Conservation (phyloP, 1,284 basidiomycete genomes). For the Irpex sp. region DNA sequence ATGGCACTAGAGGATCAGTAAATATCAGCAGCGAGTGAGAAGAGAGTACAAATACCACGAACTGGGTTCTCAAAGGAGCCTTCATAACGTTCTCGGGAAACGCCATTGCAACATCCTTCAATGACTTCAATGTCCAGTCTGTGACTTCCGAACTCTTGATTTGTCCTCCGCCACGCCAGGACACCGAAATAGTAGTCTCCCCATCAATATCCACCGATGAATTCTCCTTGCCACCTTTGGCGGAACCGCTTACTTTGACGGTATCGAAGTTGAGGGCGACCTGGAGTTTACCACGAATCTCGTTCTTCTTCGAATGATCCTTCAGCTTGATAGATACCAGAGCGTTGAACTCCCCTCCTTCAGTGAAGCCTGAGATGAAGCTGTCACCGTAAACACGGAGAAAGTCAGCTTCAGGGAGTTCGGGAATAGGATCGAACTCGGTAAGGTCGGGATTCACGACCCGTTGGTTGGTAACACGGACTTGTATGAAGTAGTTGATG, state of each 20-base stretch:
- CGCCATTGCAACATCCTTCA: background rate
- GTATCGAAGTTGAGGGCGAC: background rate
- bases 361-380: too few species aligned
- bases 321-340: slow-evolving; percentile 1
- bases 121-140: background rate
- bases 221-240: background rate
- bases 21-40: too few species aligned
- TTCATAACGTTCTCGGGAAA: slow-evolving; percentile 4
- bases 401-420: background rate
- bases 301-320: background rate
- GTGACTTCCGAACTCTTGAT: background rate
- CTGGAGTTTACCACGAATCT: slow-evolving; percentile 1
- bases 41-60: too few species aligned
- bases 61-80: background rate
- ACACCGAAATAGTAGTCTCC: background rate
- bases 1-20: too few species aligned
- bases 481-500: slow-evolving; percentile 5
- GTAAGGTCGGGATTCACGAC: background rate
- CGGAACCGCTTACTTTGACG: background rate
- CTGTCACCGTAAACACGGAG: too few species aligned
- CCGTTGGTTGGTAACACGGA: background rate
- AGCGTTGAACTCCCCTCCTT: too few species aligned
- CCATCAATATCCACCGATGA: background rate
- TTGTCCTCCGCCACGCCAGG: too few species aligned
- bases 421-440: background rate